These are phyloP conservation scores for Aspergillus calidoustus DNA, from an alignment of 2,329 filamentous ascomycete species.

Conservation along the genomic window DNA sequence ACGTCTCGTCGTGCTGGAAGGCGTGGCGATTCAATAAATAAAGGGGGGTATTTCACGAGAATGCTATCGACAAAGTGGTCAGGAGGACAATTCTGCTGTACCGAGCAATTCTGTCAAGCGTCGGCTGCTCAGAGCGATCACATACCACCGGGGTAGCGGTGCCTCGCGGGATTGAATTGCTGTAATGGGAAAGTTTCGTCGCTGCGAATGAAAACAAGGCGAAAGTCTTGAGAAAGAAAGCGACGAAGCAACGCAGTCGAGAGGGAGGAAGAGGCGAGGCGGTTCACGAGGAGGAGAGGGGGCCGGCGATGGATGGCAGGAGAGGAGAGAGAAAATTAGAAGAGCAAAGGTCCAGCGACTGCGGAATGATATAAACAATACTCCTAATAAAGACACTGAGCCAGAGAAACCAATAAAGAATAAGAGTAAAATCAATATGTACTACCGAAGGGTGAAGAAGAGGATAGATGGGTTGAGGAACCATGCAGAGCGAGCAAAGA, in stretches of 20 bases:
- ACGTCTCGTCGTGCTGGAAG: not conserved
- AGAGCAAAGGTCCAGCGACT: not conserved
- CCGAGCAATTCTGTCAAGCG: conserved; percentile 15
- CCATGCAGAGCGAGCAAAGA: conserved; percentile 1
- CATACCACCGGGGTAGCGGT: conserved; percentile 20
- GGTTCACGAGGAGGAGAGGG: conserved; percentile 10
- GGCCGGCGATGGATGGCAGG: not conserved
- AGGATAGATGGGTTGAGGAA: not conserved
- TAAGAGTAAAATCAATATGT: conserved; percentile 16
- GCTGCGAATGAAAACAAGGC: not conserved
- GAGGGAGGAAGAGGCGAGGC: not conserved
- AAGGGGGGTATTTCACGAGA: conserved; percentile 17
- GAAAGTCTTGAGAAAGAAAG: conserved; percentile 9
- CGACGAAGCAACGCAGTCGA: not conserved
- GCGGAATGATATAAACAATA: conserved; percentile 1
- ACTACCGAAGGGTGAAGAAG: conserved; percentile 7
- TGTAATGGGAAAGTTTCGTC: conserved; percentile 1
- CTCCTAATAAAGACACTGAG: conserved; percentile 11
- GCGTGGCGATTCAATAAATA: conserved; percentile 18
- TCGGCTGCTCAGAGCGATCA: conserved; percentile 19
- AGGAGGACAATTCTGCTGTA: conserved; percentile 21
- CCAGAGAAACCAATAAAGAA: conserved; percentile 11
- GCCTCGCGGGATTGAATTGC: conserved; percentile 18
- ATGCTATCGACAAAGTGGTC: conserved; percentile 21
- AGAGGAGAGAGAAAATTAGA: conserved; percentile 8